Conservation (phyloP, 2,329 filamentous ascomycete species). For the Xylaria sp. region DNA sequence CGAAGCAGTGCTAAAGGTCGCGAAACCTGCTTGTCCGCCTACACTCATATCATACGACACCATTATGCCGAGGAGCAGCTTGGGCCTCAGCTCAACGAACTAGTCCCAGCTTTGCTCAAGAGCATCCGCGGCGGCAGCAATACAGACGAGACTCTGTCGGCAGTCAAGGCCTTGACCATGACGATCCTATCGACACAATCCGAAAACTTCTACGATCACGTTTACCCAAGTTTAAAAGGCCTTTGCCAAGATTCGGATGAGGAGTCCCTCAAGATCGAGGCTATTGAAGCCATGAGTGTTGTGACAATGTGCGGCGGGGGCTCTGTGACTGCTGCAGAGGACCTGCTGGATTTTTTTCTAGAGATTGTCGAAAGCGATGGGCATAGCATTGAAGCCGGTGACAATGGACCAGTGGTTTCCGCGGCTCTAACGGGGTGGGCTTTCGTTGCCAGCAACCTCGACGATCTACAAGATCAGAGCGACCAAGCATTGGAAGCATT, state of each 20-base stretch:
- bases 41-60: constrained; percentile 72
- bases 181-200: constrained; percentile 74
- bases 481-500: constrained; percentile 81
- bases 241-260: constrained; percentile 74
- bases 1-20: constrained; percentile 77
- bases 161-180: constrained; percentile 76
- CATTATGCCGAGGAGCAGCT: constrained; percentile 74
- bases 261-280: constrained; percentile 70
- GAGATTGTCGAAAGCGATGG: constrained; percentile 86
- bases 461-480: constrained; percentile 77
- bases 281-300: constrained; percentile 79
- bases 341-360: constrained; percentile 78
- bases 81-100: constrained; percentile 66
- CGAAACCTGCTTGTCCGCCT: constrained; percentile 70
- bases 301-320: constrained; percentile 81
- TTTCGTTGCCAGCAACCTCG: constrained; percentile 79
- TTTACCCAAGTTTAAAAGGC: constrained; percentile 67
- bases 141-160: constrained; percentile 74
- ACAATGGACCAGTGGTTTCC: constrained; percentile 75
- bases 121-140: constrained; percentile 76
- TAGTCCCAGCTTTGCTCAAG: constrained; percentile 73
- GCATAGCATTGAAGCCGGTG: constrained; percentile 73
- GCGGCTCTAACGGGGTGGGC: constrained; percentile 83
- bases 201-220: constrained; percentile 72
- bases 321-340: constrained; percentile 71